Conservation (phyloP, 179 eudicot genomes). For the Beta lomatogona region DNA sequence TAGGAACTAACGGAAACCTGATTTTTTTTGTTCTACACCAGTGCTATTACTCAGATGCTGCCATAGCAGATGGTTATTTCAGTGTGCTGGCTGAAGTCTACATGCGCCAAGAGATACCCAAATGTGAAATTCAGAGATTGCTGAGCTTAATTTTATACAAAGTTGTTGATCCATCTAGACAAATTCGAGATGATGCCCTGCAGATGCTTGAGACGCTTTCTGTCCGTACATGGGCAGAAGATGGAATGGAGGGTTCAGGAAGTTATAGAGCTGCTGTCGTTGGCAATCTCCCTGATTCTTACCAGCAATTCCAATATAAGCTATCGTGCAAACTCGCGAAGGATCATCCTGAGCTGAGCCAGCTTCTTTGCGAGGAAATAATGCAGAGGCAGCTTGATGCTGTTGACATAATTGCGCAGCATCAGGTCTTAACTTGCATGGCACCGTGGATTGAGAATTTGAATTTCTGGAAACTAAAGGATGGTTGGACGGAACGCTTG, state of each 20-base stretch:
- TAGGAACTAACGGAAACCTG: constrained; percentile 17
- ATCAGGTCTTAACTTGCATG: constrained; percentile 98
- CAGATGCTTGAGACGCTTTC: constrained; percentile 99
- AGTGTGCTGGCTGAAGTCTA: constrained; percentile 98
- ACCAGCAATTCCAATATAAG: constrained; percentile 97
- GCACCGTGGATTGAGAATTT: constrained; percentile 99
- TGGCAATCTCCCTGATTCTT: constrained; percentile 97
- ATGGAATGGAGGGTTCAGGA: constrained; percentile 84
- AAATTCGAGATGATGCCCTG: constrained; percentile 99
- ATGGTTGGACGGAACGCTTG: constrained; percentile 95
- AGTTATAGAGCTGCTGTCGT: constrained; percentile 98
- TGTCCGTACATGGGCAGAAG: constrained; percentile 96
- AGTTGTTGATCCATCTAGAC: constrained; percentile 97
- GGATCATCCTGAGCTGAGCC: constrained; percentile 97
- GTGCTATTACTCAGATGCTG: constrained; percentile 98
- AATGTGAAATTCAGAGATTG: constrained; percentile 97
- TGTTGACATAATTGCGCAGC: constrained; percentile 98
- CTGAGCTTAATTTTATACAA: constrained; percentile 95
- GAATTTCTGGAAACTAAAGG: constrained; percentile 95
- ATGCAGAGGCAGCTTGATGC: constrained; percentile 99
- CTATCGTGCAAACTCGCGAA: constrained; percentile 98
- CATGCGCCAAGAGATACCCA: constrained; percentile 99
- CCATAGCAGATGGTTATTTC: constrained; percentile 98
- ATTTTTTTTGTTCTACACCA: constrained; percentile 33
- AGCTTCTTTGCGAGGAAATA: constrained; percentile 96